Percentiles rank a stretch among this genome's conserved stretches.
These are phyloP conservation scores for Gamsiella multidivaricata DNA, from an alignment of 192 early-diverging fungal genomes.

Conservation along the genomic window DNA sequence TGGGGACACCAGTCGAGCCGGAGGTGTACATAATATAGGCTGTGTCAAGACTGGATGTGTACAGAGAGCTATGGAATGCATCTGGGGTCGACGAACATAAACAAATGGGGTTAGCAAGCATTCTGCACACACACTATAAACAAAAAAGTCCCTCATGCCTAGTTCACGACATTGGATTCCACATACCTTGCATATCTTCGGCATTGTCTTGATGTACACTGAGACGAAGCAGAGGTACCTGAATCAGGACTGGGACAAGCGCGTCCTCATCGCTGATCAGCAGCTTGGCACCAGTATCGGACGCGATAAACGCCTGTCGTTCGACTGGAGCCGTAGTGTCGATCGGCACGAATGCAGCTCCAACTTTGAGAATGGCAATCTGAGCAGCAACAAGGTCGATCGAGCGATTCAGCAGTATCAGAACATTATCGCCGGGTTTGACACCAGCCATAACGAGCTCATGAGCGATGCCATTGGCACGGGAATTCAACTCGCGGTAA, in stretches of 20 bases:
- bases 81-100: no score
- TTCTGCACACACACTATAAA: no score
- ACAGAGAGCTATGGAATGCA: no score
- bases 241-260: background rate
- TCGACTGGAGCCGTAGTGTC: no score
- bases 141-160: no score
- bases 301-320: background rate
- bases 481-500: conserved; percentile 1
- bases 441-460: background rate
- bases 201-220: no score
- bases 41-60: background rate
- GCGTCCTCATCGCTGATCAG: background rate
- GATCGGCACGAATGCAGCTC: conserved; percentile 10
- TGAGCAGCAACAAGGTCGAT: background rate
- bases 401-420: background rate
- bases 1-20: conserved; percentile 13
- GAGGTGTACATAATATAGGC: conserved; percentile 27
- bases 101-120: no score
- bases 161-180: no score
- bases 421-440: background rate
- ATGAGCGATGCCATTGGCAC: conserved; percentile 7
- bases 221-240: no score
- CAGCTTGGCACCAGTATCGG: background rate
- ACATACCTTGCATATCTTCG: no score
- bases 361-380: background rate